phyloP scores from a whole-genome alignment of 2,329 filamentous ascomycete genomes.

The Colletotrichum abscissum region DNA sequence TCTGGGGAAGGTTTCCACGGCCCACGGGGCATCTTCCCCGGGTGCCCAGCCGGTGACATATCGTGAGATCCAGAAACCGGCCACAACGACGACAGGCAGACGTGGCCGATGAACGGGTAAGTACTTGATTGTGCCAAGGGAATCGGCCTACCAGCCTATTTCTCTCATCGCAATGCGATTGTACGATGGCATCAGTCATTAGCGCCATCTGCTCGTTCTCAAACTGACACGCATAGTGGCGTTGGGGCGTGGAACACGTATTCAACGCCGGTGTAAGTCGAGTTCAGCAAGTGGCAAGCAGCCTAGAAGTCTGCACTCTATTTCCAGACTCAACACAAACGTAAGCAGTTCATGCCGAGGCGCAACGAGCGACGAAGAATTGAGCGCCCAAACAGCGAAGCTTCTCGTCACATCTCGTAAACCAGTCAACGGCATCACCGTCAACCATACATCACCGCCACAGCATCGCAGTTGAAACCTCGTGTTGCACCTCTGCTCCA shows the following conservation, averaged over 20 bases:
- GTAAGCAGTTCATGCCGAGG: background rate
- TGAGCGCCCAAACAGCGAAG: background rate
- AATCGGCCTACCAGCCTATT: background rate
- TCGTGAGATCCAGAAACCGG: background rate
- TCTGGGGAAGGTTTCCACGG: background rate
- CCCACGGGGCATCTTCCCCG: background rate
- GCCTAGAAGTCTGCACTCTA: background rate
- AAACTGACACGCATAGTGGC: background rate
- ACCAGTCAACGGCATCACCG: background rate
- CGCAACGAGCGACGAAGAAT: no score
- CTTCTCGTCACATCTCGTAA: background rate
- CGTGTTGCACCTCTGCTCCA: background rate
- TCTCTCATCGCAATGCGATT: background rate
- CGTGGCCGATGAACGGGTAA: background rate
- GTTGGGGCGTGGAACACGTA: background rate
- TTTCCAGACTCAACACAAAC: background rate
- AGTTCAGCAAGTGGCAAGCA: background rate
- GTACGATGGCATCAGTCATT: background rate
- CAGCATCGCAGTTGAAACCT: background rate
- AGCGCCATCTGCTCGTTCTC: background rate
- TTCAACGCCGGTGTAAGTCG: background rate
- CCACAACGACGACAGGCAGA: background rate
- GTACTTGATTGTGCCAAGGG: background rate
- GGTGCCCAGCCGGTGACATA: slow-evolving; percentile 20
- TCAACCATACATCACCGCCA: background rate